Percentiles rank a stretch among this genome's conserved stretches.
Conservation (phyloP, 192 early-diverging fungal species). For the Coemansia sp. region DNA sequence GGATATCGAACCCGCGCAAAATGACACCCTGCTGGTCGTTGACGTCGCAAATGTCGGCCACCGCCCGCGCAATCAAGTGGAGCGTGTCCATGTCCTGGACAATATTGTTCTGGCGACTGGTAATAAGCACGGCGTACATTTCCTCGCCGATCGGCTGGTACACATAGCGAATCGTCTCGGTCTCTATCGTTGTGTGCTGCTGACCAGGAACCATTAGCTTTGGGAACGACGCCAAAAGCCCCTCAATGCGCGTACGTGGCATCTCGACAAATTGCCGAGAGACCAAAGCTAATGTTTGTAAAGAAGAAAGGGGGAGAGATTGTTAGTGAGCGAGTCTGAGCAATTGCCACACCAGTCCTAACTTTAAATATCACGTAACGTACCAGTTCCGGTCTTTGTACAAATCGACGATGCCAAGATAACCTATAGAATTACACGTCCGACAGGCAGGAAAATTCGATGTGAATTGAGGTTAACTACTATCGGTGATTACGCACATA, state of each 20-base stretch:
- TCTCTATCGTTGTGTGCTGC: conserved; percentile 98
- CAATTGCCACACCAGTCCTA: neutral
- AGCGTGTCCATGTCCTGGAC: conserved; percentile 98
- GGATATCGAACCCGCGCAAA: conserved; percentile 84
- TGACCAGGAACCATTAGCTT: conserved; percentile 88
- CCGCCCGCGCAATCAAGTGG: conserved; percentile 90
- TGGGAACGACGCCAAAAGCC: conserved; percentile 94
- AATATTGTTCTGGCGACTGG: conserved; percentile 95
- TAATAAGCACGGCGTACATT: conserved; percentile 95
- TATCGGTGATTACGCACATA: neutral
- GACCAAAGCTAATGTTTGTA: conserved; percentile 65
- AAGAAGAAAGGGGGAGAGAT: neutral
- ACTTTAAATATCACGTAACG: neutral
- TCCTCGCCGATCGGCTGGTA: conserved; percentile 96
- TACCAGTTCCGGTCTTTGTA: conserved; percentile 95
- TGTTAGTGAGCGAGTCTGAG: neutral
- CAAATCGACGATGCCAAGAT: conserved; percentile 89
- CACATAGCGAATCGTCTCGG: conserved; percentile 95
- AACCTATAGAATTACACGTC: conserved; percentile 62
- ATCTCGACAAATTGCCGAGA: conserved; percentile 98
- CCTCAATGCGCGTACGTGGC: conserved; percentile 95
- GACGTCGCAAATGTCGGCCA: conserved; percentile 86
- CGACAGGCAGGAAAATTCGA: neutral
- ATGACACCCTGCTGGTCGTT: conserved; percentile 87
- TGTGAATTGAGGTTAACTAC: neutral